Base-by-base conservation (phyloP, 2,329 filamentous ascomycete species). In the Cercospora zeae-maydis region DNA sequence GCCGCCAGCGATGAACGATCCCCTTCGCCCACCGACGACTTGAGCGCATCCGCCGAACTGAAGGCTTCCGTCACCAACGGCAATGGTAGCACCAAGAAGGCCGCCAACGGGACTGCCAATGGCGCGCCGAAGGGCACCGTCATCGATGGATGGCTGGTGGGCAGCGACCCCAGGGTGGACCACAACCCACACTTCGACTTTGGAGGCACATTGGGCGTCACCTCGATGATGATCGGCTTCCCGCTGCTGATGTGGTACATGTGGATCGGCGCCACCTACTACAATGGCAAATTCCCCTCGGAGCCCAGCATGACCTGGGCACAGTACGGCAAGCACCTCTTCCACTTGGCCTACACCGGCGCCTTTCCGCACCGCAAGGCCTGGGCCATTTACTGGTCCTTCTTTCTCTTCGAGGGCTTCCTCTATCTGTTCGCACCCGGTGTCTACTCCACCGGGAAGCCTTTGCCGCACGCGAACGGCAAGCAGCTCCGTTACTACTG, bases 211-310 rank as follows among this genome's bases (percentile, higher is more conserved):
- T 75, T 84, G n/a, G 93, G 95, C 60, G 89, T 93, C 45, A 78
- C 84, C 14, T 81, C 85, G 69, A 92, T 97, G 86, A 98, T 98
- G 92, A 83, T 92, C 66, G 86, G 89, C 51, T 99, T 98, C 78
- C 95, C 95, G n/a, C 66, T 88, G 37, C 84, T 99, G 71, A 98
- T 98, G 93, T 97, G 91, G 84, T 98, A 97, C 80, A 96, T 99
- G 93, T 98, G 93, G 93, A 88, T 96, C 77, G 95, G 95, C 56
- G 90, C 93, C 34, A 93, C 88, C 55, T 96, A 93, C 80, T 99
- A 97, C 79, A 82, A 92, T 74, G 93, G 93, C 70, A 87, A 90
- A 67, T 82, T 96, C 57, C 95, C 95, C 14, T 79, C 80, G 47
- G 72, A 75, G 65, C 73, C 72, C 24, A 67, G 65, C 66, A 72